A percentile compares a stretch with the other conserved stretches of the same genome.
phyloP scores from a whole-genome alignment of 1,139 yeast species.

The Kodamaea alishanica region DNA sequence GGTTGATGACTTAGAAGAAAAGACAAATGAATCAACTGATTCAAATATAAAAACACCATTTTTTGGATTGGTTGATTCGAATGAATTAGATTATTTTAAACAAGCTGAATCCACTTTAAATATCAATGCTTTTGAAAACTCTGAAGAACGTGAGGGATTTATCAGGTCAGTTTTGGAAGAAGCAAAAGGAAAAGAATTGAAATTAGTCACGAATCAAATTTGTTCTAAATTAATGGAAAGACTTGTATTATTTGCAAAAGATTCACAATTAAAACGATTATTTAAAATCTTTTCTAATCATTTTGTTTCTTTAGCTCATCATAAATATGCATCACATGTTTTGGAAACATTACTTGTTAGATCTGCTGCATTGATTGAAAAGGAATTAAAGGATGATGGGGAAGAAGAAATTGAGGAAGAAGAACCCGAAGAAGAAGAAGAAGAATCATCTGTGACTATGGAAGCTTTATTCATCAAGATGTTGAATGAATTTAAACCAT shows the following conservation, averaged over 20 bases:
- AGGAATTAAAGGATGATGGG: constrained; percentile 47
- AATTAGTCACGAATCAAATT: constrained; percentile 88
- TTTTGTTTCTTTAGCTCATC: constrained; percentile 72
- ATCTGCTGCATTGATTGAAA: constrained; percentile 72
- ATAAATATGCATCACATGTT: constrained; percentile 92
- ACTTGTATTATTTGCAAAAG: constrained; percentile 63
- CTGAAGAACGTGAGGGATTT: constrained; percentile 72
- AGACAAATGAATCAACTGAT: not conserved
- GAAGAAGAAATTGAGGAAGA: constrained; percentile 31
- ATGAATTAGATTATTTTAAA: constrained; percentile 85
- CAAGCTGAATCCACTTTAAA: constrained; percentile 87
- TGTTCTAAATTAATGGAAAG: constrained; percentile 92
- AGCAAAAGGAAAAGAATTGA: constrained; percentile 83
- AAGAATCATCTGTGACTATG: constrained; percentile 46
- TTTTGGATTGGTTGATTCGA: constrained; percentile 81
- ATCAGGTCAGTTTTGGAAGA: constrained; percentile 79
- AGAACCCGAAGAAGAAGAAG: constrained; percentile 31
- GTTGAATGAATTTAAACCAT: constrained; percentile 64
- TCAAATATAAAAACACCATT: constrained; percentile 35
- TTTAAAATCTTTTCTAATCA: constrained; percentile 69
- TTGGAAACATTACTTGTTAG: constrained; percentile 81
- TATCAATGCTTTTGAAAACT: constrained; percentile 69
- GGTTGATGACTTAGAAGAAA: constrained; percentile 8
- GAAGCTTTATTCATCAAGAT: constrained; percentile 63
- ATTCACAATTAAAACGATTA: constrained; percentile 59